Evolutionary conservation across 2,329 filamentous ascomycete species (phyloP).

Genomic region (Microdochium trichocladiopsis): DNA sequence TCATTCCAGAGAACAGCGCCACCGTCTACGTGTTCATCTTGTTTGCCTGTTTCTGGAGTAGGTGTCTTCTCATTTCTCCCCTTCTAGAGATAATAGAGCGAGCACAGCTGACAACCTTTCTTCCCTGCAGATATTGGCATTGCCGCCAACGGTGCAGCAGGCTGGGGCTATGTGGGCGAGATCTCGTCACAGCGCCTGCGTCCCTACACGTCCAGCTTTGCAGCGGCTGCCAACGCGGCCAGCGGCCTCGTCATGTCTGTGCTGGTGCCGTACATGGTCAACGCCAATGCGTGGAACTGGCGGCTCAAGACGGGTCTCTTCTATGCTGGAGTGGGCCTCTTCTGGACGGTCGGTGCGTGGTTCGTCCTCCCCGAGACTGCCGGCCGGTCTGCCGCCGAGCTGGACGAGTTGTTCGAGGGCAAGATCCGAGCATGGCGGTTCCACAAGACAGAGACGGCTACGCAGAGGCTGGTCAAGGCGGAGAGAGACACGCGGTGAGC

Average conservation of each 20-base stretch:
- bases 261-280: constrained; percentile 23
- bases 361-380: constrained; percentile 4
- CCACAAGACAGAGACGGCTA: constrained; percentile 1
- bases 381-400: constrained; percentile 13
- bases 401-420: constrained; percentile 19
- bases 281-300: constrained; percentile 24
- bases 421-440: constrained; percentile 17
- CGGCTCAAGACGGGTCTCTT: constrained; percentile 23
- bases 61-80: constrained; percentile 1
- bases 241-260: constrained; percentile 16
- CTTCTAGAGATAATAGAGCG: background rate
- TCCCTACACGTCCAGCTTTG: constrained; percentile 21
- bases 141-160: constrained; percentile 15
- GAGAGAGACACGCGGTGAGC: background rate
- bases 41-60: constrained; percentile 15
- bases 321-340: constrained; percentile 11
- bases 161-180: constrained; percentile 23
- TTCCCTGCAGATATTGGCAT: constrained; percentile 11
- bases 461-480: constrained; percentile 1
- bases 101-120: background rate
- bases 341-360: constrained; percentile 2
- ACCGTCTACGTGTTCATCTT: constrained; percentile 10
- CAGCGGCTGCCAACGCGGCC: constrained; percentile 15
- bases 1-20: constrained; percentile 6
- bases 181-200: constrained; percentile 26